Evolutionary conservation across 257 asterid genomes (phyloP), one percentile per base, ranked within the genome.

Genomic region (Handroanthus guayacan): DNA sequence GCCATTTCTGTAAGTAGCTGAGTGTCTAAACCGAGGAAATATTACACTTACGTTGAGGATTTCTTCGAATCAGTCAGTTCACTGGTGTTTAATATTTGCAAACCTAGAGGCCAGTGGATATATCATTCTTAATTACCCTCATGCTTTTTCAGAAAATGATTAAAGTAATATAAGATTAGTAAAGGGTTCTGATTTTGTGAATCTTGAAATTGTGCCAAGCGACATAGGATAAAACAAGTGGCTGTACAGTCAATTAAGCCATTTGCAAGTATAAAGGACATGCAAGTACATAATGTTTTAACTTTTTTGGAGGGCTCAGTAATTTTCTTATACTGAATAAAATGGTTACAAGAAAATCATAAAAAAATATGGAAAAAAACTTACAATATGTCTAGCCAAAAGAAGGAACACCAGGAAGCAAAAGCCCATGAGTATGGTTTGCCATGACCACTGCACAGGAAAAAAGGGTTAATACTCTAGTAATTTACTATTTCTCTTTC

Each of bases 391-490:
- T 72, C 98, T 85, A 37, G 98, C 72, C 25, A 85, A 17, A 52
- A 93, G 96, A 20, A 91, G 97, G 82, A 90, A 83, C 34, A 80
- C 67, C 67, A 93, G 83, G 85, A 91, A 91, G 90, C 96, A 89
- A 75, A 91, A 79, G 11, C 97, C 98, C 98, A 91, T 88, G 41
- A 90, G 71, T 73, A 93, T 91, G 41, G 98, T 93, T 83, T 91
- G 94, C 98, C 98, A 93, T 17, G 97, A 91, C 98, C 98, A 93
- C 98, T 90, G 92, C 90, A 86, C 38, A 76, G 13, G 74, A 34
- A 60, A 5, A 18, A 25, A 17, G 11, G 51, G 50, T 74, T 69
- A 39, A 7, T 73, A 52, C 5, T n/a, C 31, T 16, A 3, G 37
- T 10, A 47, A 13, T 9, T 54, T 57, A 56, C n/a, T 41, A 4